Evolutionary conservation across 768 basidiomycete genomes (phyloP), one percentile per base, ranked within the genome.

Genomic region (Suillus paluster): DNA sequence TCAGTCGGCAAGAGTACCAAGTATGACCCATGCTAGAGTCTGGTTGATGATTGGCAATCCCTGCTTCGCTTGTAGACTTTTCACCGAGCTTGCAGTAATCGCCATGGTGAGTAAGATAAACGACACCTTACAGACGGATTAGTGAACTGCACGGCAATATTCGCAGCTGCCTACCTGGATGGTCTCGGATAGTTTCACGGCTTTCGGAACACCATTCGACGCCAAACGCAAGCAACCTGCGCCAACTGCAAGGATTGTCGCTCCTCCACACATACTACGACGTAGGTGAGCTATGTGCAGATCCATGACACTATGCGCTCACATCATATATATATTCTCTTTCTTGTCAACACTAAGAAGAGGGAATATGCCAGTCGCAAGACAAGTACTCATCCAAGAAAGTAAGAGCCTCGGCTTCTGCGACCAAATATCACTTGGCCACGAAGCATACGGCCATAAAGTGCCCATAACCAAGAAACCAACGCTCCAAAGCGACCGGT

Each of bases 401-500:
- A 70, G 41, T 1, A 76, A 60, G 34, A 80, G 68, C 8, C 53
- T 53, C 75, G 65, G 39, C 17, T 75, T 62, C 66, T 67, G 50
- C 39, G 65, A 48, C 17, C 77, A 67, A 41, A 75, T 65, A 12
- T 72, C 68, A 4, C 71, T 62, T 0, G 81, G 77, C 87, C 86
- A 87, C n/a, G 78, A 68, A 8, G 69, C 68, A 34, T 83, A 63
- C 4, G 92, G 91, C 92, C 92, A 94, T 1, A 82, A 56, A 3
- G 85, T 56, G 11, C 89, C 91, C 41, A 90, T 84, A 5, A 84
- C 34, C 1, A 82, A 63, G 65, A 86, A 88, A 11, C 88, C 87
- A n/a, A 81, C 62, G 62, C 88, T 87, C 92, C 90, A 94, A 14
- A 93, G 80, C 3, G 78, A 79, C 12, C 93, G 81, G 65, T 88